These are phyloP conservation scores for Eucalyptus regnans DNA, from an alignment of 345 rosid genomes.

Conservation along the genomic window DNA sequence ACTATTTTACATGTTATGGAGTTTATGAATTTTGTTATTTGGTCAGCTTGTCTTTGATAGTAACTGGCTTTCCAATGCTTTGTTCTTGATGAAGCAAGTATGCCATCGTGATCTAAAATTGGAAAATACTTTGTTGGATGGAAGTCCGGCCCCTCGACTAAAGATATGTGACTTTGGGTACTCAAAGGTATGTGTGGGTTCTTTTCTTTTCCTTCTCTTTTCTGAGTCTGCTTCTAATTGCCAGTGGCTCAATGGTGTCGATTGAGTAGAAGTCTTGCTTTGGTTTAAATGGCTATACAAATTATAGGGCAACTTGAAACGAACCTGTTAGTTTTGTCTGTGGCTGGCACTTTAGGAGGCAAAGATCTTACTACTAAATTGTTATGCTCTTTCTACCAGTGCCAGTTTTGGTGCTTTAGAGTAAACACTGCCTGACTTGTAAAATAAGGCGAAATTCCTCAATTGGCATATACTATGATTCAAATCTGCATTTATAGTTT, in stretches of 20 bases:
- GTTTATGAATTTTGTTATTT: background rate
- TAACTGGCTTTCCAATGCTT: background rate
- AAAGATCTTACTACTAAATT: background rate
- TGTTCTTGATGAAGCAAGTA: constrained; percentile 59
- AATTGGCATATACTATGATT: background rate
- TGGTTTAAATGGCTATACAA: background rate
- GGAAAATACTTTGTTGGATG: constrained; percentile 89
- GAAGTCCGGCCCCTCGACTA: constrained; percentile 86
- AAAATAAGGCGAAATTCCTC: background rate
- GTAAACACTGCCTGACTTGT: background rate
- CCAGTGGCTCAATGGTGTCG: background rate
- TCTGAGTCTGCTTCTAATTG: background rate
- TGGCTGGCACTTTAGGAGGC: background rate
- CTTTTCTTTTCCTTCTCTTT: background rate
- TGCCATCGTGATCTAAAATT: constrained; percentile 90
- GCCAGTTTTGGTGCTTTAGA: background rate
- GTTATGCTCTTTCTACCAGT: background rate
- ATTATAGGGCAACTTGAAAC: background rate
- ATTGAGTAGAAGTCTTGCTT: background rate
- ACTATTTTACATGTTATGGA: background rate
- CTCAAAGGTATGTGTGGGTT: constrained; percentile 58
- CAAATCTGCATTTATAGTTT: background rate
- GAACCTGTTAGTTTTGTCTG: background rate
- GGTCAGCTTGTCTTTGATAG: background rate
- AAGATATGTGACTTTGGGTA: constrained; percentile 96